A percentile compares a stretch with the other conserved stretches of the same genome.
Evolutionary conservation across 208 protist genomes (phyloP).

Genomic region (Zelonia costaricensis): DNA sequence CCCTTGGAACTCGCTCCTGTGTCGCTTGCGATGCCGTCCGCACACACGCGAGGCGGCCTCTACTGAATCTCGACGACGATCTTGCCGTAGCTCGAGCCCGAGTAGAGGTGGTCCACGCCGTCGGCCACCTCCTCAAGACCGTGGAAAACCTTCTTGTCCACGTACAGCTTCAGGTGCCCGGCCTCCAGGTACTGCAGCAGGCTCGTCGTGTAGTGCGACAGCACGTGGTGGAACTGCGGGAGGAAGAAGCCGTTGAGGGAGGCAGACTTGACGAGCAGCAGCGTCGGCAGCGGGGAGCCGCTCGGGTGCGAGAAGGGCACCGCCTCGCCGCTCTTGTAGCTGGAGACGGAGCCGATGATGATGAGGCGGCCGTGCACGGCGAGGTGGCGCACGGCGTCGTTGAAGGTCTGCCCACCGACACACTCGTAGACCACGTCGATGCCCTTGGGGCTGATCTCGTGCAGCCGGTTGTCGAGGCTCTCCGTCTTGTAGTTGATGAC

Average conservation of each 20-base stretch:
- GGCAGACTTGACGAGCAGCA: slow-evolving; percentile 30
- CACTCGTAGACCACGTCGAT: slow-evolving; percentile 88
- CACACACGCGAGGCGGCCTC: background rate
- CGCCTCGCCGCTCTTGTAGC: slow-evolving; percentile 50
- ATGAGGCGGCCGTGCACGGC: slow-evolving; percentile 66
- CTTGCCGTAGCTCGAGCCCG: slow-evolving; percentile 70
- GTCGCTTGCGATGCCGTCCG: background rate
- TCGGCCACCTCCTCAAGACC: slow-evolving; percentile 61
- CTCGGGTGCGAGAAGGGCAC: slow-evolving; percentile 31
- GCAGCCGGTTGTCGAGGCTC: slow-evolving; percentile 45
- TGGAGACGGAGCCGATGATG: slow-evolving; percentile 77
- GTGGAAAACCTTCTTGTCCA: slow-evolving; percentile 55
- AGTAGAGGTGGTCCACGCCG: slow-evolving; percentile 74
- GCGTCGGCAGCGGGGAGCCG: slow-evolving; percentile 16
- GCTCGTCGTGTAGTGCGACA: slow-evolving; percentile 28
- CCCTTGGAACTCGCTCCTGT: slow-evolving; percentile 1
- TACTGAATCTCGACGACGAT: slow-evolving; percentile 28
- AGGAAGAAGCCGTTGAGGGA: slow-evolving; percentile 62
- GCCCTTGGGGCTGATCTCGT: slow-evolving; percentile 61
- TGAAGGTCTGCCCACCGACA: slow-evolving; percentile 79
- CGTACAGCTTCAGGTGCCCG: slow-evolving; percentile 19
- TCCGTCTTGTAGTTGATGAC: slow-evolving; percentile 87
- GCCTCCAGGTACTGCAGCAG: slow-evolving; percentile 28
- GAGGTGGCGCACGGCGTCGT: slow-evolving; percentile 67
- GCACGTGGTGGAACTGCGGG: slow-evolving; percentile 25